Evolutionary conservation across 768 basidiomycete genomes (phyloP), one percentile per base, ranked within the genome.

Genomic region (Heimioporus sp.): DNA sequence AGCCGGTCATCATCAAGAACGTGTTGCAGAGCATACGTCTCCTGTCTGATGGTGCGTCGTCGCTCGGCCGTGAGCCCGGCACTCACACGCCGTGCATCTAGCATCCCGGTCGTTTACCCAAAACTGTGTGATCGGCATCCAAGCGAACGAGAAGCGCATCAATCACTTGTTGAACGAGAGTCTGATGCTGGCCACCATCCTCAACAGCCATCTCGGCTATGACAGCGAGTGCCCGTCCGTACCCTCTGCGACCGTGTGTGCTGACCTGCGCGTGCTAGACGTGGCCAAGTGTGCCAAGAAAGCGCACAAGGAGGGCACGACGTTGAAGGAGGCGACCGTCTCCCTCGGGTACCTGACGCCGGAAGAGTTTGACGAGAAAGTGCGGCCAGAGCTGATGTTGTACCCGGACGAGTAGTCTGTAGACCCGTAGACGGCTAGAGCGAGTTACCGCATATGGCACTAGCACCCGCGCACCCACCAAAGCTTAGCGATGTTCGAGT

Each of bases 261-360:
- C 56, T 66, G 9, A 64, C 37, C 1, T 6, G 17, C 16, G 20
- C 13, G 39, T 54, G 38, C 39, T 65, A 98, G 94, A 97, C 73
- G 97, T 98, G 45, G 97, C 97, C 45, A 94, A 91, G 74, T 92
- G 90, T 65, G 97, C 97, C 28, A 99, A 99, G 82, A 98, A 98
- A 72, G 97, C 97, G n/a, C 97, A 98, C 79, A 92, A 89, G 70
- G 94, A 99, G 73, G 97, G 97, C 24, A 90, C 86, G 44, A 98
- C 97, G 53, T 67, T 98, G 70, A 98, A 96, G 77, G 89, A 93
- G 73, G 93, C 97, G 38, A 93, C 94, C 11, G 86, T 98, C 42
- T 71, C 84, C 17, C 80, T 98, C 34, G 92, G 92, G 44, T 86
- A 90, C 71, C 69, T 98, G 62, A 88, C 88, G 1, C 76, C 84